These are phyloP conservation scores for Xanthoparmelia taractica DNA, from an alignment of 495 filamentous ascomycete genomes.

Conservation along the genomic window DNA sequence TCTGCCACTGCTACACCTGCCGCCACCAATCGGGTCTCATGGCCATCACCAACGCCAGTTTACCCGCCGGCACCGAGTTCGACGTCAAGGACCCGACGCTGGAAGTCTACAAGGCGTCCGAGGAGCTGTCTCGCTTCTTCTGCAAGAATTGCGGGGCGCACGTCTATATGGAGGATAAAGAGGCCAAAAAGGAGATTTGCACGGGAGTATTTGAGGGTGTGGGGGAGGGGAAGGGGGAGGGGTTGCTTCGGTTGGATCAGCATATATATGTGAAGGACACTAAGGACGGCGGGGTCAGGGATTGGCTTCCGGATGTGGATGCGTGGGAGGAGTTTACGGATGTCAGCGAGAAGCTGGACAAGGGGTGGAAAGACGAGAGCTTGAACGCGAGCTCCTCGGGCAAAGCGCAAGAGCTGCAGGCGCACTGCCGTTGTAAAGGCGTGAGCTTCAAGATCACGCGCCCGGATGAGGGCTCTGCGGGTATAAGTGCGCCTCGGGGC, in stretches of 20 bases:
- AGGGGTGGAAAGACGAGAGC: slow-evolving; percentile 15
- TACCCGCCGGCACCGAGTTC: slow-evolving; percentile 33
- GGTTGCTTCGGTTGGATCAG: slow-evolving; percentile 31
- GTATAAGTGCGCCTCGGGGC: background rate
- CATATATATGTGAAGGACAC: slow-evolving; percentile 48
- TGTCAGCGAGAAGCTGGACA: slow-evolving; percentile 17
- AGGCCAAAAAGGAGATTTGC: slow-evolving; percentile 33
- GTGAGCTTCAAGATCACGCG: slow-evolving; percentile 38
- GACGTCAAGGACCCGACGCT: slow-evolving; percentile 30
- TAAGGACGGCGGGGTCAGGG: slow-evolving; percentile 49
- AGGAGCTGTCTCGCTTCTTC: slow-evolving; percentile 51
- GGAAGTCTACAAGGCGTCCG: slow-evolving; percentile 41
- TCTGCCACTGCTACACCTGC: slow-evolving; percentile 62
- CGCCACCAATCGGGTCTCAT: slow-evolving; percentile 53
- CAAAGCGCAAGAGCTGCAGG: slow-evolving; percentile 26
- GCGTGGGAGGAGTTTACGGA: slow-evolving; percentile 22
- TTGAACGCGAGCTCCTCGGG: background rate
- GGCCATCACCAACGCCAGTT: slow-evolving; percentile 41
- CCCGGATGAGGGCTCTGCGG: slow-evolving; percentile 22
- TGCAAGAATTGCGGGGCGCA: slow-evolving; percentile 62
- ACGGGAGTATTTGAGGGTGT: slow-evolving; percentile 36
- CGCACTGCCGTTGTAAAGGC: slow-evolving; percentile 45
- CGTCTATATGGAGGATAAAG: slow-evolving; percentile 36
- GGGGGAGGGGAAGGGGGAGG: too few relatives aligned
- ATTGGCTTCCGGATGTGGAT: slow-evolving; percentile 16